Percentiles rank a stretch among this genome's conserved stretches.
phyloP scores from a whole-genome alignment of 179 eudicot genomes.

The Silene vulgaris region DNA sequence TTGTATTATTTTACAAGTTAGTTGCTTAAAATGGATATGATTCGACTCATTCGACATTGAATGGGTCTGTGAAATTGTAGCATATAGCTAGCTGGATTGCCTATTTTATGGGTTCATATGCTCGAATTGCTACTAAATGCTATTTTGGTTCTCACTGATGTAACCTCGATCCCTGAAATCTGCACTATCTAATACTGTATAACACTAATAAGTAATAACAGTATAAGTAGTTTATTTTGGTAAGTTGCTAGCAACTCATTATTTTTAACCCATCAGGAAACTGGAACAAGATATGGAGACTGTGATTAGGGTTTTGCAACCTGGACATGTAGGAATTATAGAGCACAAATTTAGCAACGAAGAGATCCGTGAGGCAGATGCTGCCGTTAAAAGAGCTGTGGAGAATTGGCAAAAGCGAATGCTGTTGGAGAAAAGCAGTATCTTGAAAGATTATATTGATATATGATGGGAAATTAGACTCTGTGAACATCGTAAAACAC shows the following conservation, averaged over 20 bases:
- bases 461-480: slow-evolving; percentile 18
- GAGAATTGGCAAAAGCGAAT: slow-evolving; percentile 74
- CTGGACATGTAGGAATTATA: slow-evolving; percentile 85
- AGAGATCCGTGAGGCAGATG: slow-evolving; percentile 66
- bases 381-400: slow-evolving; percentile 57
- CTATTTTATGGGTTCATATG: not conserved
- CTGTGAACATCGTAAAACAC: not conserved
- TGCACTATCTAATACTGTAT: not conserved
- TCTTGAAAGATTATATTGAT: slow-evolving; percentile 55
- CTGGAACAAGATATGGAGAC: slow-evolving; percentile 86
- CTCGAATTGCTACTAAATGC: not conserved
- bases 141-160: not conserved
- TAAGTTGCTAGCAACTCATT: not conserved
- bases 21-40: not conserved
- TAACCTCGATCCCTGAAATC: not conserved
- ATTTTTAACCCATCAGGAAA: slow-evolving; percentile 45
- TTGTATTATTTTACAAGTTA: not conserved
- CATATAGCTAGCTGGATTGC: slow-evolving; percentile 2
- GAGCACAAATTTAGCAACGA: slow-evolving; percentile 83
- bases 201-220: too few species aligned
- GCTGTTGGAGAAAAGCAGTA: slow-evolving; percentile 38
- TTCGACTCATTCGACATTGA: not conserved
- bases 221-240: too few species aligned
- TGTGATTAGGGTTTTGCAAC: slow-evolving; percentile 75
- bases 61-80: not conserved